These are phyloP conservation scores for Debaryomycetaceae sp. DNA, from an alignment of 1,139 yeast species.

Conservation along the genomic window DNA sequence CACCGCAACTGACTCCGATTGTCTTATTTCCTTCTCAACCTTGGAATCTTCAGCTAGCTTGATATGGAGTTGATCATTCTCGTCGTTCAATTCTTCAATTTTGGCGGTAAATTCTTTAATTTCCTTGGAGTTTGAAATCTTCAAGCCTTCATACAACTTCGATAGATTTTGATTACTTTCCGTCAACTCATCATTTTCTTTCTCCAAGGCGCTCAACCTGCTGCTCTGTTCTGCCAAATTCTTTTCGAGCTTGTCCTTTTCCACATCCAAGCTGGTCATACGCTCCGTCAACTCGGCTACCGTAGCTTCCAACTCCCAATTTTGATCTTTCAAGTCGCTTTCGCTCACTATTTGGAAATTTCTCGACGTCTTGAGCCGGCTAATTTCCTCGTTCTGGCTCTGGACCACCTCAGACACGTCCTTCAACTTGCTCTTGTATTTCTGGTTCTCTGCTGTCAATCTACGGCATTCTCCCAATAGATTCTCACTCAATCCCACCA, in stretches of 20 bases:
- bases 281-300: constrained; percentile 51
- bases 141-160: constrained; percentile 32
- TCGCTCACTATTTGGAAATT: constrained; percentile 33
- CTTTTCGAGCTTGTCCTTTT: constrained; percentile 30
- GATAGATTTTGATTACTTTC: constrained; percentile 38
- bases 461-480: constrained; percentile 75
- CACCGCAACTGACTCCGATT: background rate
- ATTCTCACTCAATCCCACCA: constrained; percentile 79
- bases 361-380: constrained; percentile 28
- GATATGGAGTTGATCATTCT: constrained; percentile 53
- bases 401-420: constrained; percentile 41
- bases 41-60: constrained; percentile 20
- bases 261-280: constrained; percentile 20
- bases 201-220: constrained; percentile 27
- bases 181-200: constrained; percentile 49
- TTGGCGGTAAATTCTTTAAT: constrained; percentile 45
- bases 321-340: constrained; percentile 59
- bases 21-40: background rate
- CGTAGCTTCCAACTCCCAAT: constrained; percentile 74
- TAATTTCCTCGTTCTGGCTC: constrained; percentile 34
- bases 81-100: constrained; percentile 59
- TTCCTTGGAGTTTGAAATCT: constrained; percentile 34
- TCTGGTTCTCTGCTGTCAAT: constrained; percentile 65
- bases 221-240: constrained; percentile 31
- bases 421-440: constrained; percentile 41